Percentiles rank a stretch among this genome's conserved stretches.
phyloP scores from a whole-genome alignment of 2,329 filamentous ascomycete genomes.

The Ceratocystis cacaofunesta region DNA sequence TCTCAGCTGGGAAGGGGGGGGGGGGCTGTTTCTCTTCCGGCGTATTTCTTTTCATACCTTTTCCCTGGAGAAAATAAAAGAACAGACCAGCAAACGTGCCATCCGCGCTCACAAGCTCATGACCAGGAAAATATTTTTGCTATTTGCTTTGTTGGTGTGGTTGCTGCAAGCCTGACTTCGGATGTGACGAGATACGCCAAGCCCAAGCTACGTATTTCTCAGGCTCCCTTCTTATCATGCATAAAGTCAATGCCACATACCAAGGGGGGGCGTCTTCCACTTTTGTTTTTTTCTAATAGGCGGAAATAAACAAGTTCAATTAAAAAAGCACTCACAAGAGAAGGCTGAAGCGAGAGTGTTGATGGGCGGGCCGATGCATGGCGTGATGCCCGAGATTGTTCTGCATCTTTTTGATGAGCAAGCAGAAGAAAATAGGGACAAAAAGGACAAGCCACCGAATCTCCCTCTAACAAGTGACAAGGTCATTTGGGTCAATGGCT shows the following conservation, averaged over 20 bases:
- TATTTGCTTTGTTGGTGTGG: not conserved
- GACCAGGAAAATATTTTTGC: not conserved
- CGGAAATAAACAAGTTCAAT: not conserved
- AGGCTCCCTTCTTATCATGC: not conserved
- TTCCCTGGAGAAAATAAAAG: not conserved
- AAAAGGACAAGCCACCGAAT: not conserved
- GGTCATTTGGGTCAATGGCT: not conserved
- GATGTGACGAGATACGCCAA: constrained; percentile 1
- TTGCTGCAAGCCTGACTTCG: not conserved
- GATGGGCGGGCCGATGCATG: constrained; percentile 4
- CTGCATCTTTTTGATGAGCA: not conserved
- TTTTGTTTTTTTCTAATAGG: not conserved
- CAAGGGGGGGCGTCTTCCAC: not conserved
- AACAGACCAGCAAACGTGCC: not conserved
- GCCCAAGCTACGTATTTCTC: not conserved
- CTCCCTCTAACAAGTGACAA: not conserved
- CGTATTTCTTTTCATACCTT: not conserved
- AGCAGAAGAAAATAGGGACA: not conserved
- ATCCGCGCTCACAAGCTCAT: not conserved
- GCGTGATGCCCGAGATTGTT: not conserved
- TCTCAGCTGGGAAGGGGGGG: not conserved
- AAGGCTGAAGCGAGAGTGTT: not conserved
- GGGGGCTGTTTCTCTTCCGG: not conserved
- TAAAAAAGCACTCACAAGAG: not conserved
- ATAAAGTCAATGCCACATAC: not conserved